Percentiles rank a stretch among this genome's conserved stretches.
Conservation (phyloP, 148 eudicot genomes). For the Silene conica region DNA sequence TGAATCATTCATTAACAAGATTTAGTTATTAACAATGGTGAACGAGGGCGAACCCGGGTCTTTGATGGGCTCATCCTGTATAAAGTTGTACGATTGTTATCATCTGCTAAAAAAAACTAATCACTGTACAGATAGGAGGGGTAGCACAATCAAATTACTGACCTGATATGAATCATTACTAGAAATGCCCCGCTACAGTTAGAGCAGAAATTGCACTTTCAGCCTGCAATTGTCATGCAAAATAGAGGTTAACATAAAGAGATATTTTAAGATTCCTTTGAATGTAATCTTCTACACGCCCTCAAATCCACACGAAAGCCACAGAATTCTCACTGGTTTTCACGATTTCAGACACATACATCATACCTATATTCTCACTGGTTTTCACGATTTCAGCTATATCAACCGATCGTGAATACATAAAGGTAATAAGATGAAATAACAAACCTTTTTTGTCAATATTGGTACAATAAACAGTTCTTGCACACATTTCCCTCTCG, state of each 20-base stretch:
- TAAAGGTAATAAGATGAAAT: constrained; percentile 5
- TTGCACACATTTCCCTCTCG: too few relatives aligned
- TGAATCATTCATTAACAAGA: too few relatives aligned
- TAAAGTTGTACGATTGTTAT: not conserved
- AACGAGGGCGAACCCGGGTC: constrained; percentile 41
- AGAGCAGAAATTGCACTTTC: constrained; percentile 77
- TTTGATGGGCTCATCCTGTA: constrained; percentile 46
- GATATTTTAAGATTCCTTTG: not conserved
- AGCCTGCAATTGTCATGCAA: constrained; percentile 47
- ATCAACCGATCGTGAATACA: not conserved
- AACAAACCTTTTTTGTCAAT: constrained; percentile 79
- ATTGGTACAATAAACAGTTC: constrained; percentile 92
- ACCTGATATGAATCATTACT: constrained; percentile 72
- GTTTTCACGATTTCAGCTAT: too few relatives aligned
- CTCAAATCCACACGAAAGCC: not conserved
- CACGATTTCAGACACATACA: not conserved
- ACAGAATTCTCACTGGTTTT: not conserved
- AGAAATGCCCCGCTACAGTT: constrained; percentile 62
- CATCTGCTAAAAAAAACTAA: not conserved
- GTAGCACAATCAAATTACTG: not conserved
- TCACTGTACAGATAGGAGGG: not conserved
- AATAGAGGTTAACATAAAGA: not conserved
- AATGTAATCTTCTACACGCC: not conserved
- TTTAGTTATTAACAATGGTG: too few relatives aligned
- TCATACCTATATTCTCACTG: too few relatives aligned